Evolutionary conservation across 179 eudicot genomes (phyloP), one percentile per base, ranked within the genome.

Genomic region (Beta macrorhiza): DNA sequence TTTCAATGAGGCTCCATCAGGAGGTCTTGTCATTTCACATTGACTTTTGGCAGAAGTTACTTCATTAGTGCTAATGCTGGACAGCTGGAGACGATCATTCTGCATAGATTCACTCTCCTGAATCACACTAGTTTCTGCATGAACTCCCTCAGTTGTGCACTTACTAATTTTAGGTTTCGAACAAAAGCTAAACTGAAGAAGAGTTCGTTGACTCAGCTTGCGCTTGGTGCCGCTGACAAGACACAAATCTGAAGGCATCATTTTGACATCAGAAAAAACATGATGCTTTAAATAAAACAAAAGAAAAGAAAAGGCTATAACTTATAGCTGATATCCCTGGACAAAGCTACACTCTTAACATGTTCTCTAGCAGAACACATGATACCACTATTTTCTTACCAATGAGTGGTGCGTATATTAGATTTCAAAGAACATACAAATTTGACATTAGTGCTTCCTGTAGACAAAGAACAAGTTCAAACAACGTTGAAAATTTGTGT

Each of bases 141-240:
- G 53, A 77, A 72, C 82, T n/a, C 68, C 80, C 64, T 85, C 83
- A 74, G 37, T 58, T 49, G 49, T 79, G 68, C 61, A 70, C 70
- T 71, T 44, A 76, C 67, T 62, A 52, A 77, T 82, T 82, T 86
- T 88, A 6, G 85, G 59, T 78, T 77, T 78, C 7, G 87, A 75
- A 75, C 75, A 67, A 77, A 94, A 93, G 87, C 92, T 93, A 82
- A 93, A 86, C 83, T 95, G 98, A 83, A 89, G 88, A 82, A 95
- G 98, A 10, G 97, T 93, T 32, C 88, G 83, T 85, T 95, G 98
- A 78, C 90, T 91, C 84, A 93, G 68, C 82, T 93, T 95, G 17
- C 97, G 87, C 83, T 95, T 95, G 15, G 88, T 87, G 78, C 98
- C 98, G 91, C 89, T 88, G 47, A 85, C 78, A 68, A 93, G 90